Percentiles rank a stretch among this genome's conserved stretches.
These are phyloP conservation scores for Podaxis sp. DNA, from an alignment of 768 basidiomycete species.

Conservation along the genomic window DNA sequence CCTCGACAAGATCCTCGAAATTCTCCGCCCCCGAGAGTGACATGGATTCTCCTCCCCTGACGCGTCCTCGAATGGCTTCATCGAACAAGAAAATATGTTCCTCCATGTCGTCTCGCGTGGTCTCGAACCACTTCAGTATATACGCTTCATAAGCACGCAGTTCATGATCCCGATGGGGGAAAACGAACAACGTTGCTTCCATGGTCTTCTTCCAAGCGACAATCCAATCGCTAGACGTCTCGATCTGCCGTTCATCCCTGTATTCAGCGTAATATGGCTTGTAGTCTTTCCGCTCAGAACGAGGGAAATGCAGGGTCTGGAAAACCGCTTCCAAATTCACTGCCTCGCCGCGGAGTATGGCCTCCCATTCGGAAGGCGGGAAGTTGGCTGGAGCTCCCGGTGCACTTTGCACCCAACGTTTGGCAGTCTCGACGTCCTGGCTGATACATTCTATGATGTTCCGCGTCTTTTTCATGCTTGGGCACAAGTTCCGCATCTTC, in stretches of 20 bases:
- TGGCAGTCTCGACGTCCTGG: constrained; percentile 4
- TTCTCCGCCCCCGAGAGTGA: not conserved
- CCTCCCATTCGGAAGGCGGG: constrained; percentile 24
- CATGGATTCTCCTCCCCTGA: constrained; percentile 16
- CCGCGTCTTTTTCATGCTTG: too few relatives aligned
- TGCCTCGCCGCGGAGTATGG: constrained; percentile 23
- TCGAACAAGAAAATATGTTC: constrained; percentile 22
- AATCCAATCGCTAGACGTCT: constrained; percentile 23
- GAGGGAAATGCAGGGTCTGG: constrained; percentile 18
- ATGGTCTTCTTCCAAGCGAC: constrained; percentile 21
- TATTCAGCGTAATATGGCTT: constrained; percentile 14
- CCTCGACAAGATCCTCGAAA: not conserved
- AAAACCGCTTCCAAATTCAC: constrained; percentile 31
- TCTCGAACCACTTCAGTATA: constrained; percentile 18
- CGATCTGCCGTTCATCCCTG: constrained; percentile 13
- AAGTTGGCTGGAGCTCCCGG: constrained; percentile 15
- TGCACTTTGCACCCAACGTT: constrained; percentile 6
- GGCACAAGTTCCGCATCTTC: too few relatives aligned
- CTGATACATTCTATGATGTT: not conserved
- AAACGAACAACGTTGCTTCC: constrained; percentile 24
- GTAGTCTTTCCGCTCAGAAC: constrained; percentile 20
- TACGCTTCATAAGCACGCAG: constrained; percentile 26
- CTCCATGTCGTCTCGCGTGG: too few relatives aligned
- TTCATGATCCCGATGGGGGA: constrained; percentile 27
- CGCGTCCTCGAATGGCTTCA: constrained; percentile 25